Evolutionary conservation across 2,329 filamentous ascomycete genomes (phyloP).

Genomic region (Cercospora sp.): DNA sequence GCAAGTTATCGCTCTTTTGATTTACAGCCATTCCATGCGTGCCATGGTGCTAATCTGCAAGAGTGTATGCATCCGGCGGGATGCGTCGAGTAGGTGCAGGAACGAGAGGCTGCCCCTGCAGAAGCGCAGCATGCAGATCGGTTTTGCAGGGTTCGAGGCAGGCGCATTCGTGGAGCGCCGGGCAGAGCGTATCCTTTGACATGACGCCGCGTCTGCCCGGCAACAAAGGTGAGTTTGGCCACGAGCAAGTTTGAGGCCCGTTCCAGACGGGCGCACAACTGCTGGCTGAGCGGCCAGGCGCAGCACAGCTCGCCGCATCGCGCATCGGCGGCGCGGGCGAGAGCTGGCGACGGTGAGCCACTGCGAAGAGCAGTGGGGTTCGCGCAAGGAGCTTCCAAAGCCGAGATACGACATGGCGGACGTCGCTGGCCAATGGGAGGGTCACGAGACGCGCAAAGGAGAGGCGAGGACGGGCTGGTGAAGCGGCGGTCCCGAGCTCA

Average conservation of each 20-base stretch:
- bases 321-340: not conserved
- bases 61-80: not conserved
- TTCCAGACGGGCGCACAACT: not conserved
- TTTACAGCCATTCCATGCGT: not conserved
- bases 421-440: conserved; percentile 6
- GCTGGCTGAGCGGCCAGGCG: not conserved
- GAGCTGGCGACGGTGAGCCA: not conserved
- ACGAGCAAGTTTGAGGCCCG: not conserved
- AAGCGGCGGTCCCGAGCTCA: conserved; percentile 13
- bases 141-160: conserved; percentile 1
- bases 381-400: conserved; percentile 4
- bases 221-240: not conserved
- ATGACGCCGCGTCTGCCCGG: not conserved
- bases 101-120: conserved; percentile 3
- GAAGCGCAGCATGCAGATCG: not conserved
- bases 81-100: not conserved
- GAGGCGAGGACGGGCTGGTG: conserved; percentile 9
- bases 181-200: not conserved
- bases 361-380: not conserved
- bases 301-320: not conserved
- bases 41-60: not conserved
- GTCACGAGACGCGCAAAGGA: conserved; percentile 1
- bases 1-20: not conserved
- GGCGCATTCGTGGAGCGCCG: not conserved
- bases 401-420: not conserved